These are phyloP conservation scores for Flaveria brownii DNA, from an alignment of 129 eudicot species.

Conservation along the genomic window DNA sequence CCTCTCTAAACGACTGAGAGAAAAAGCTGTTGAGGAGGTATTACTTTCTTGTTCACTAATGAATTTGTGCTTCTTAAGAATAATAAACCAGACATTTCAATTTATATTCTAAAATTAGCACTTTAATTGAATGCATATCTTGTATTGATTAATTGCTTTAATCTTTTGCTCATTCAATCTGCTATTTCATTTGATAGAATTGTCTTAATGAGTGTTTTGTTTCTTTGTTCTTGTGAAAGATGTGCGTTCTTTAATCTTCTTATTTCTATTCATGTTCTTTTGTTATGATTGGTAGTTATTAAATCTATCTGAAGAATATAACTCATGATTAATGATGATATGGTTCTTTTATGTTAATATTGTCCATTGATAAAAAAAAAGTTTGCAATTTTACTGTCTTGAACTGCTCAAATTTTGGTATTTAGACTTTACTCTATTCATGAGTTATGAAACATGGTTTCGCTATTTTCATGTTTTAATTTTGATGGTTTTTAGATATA, in stretches of 20 bases:
- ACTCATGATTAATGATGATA: slow-evolving; percentile 12
- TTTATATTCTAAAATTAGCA: neutral
- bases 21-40: slow-evolving; percentile 93
- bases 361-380: slow-evolving; percentile 17
- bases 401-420: slow-evolving; percentile 28
- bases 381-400: slow-evolving; percentile 30
- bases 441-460: slow-evolving; percentile 29
- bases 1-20: slow-evolving; percentile 71
- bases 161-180: slow-evolving; percentile 13
- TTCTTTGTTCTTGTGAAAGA: slow-evolving; percentile 15
- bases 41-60: neutral
- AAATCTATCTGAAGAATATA: slow-evolving; percentile 1
- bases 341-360: slow-evolving; percentile 24
- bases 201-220: slow-evolving; percentile 12
- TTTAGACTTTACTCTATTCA: slow-evolving; percentile 25
- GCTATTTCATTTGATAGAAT: slow-evolving; percentile 17
- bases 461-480: slow-evolving; percentile 22
- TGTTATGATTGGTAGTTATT: slow-evolving; percentile 14
- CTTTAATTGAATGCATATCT: neutral
- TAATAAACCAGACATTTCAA: slow-evolving; percentile 14
- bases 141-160: neutral
- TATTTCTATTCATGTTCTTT: slow-evolving; percentile 16
- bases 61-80: slow-evolving; percentile 9
- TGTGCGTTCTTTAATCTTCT: slow-evolving; percentile 9
- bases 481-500: slow-evolving; percentile 17